Evolutionary conservation across 2,329 filamentous ascomycete genomes (phyloP).

Genomic region (Hymenoscyphus infarciens): DNA sequence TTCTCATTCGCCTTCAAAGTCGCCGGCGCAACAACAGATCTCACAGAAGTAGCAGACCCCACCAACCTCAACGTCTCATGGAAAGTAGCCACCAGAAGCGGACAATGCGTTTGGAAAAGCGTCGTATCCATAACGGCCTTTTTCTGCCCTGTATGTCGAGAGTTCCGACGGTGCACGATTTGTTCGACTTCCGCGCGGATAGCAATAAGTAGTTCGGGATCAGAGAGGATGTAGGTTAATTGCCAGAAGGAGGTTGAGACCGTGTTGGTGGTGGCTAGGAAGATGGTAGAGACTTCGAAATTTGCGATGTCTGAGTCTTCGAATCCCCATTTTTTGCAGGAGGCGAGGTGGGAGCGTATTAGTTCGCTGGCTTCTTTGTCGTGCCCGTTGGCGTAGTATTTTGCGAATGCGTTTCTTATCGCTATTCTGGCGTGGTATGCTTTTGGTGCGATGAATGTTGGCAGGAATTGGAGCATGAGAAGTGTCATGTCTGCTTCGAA

Average conservation of each 20-base stretch:
- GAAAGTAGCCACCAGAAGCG: slow-evolving; percentile 44
- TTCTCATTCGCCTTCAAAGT: slow-evolving; percentile 36
- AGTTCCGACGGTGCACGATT: slow-evolving; percentile 14
- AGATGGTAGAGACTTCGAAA: slow-evolving; percentile 36
- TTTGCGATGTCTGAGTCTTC: slow-evolving; percentile 33
- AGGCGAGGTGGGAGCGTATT: slow-evolving; percentile 32
- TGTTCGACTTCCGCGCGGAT: slow-evolving; percentile 35
- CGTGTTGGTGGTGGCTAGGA: slow-evolving; percentile 37
- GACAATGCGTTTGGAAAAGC: slow-evolving; percentile 39
- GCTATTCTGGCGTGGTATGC: slow-evolving; percentile 37
- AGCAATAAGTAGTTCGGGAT: slow-evolving; percentile 30
- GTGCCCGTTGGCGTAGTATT: slow-evolving; percentile 32
- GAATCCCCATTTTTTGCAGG: slow-evolving; percentile 33
- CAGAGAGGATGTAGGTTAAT: slow-evolving; percentile 35
- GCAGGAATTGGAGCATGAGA: slow-evolving; percentile 36
- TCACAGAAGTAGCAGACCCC: slow-evolving; percentile 39
- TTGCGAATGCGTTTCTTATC: slow-evolving; percentile 36
- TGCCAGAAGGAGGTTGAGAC: slow-evolving; percentile 42
- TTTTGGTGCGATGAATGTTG: slow-evolving; percentile 35
- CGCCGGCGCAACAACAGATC: slow-evolving; percentile 43
- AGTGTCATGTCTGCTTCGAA: slow-evolving; percentile 33
- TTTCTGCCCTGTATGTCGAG: slow-evolving; percentile 13
- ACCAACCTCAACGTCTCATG: slow-evolving; percentile 44
- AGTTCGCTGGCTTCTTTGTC: slow-evolving; percentile 32
- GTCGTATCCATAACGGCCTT: slow-evolving; percentile 22